A percentile compares a stretch with the other conserved stretches of the same genome.
These are phyloP conservation scores for Neofusicoccum kwambonambiense DNA, from an alignment of 2,329 filamentous ascomycete species.

Conservation along the genomic window DNA sequence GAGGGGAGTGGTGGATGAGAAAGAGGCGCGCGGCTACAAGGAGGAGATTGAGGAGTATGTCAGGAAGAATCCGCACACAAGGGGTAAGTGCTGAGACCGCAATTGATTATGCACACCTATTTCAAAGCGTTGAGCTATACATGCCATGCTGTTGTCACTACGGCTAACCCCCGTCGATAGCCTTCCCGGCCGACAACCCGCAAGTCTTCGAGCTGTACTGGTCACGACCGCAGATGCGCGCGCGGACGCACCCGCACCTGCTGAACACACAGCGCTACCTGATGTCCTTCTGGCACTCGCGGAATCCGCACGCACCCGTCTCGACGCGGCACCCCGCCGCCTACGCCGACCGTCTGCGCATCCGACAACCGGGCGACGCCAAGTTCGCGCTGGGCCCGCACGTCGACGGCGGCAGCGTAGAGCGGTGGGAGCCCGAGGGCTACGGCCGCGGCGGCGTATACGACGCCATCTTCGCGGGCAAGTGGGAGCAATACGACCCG, in stretches of 20 bases:
- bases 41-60: constrained; percentile 46
- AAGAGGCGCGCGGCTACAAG: constrained; percentile 47
- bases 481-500: constrained; percentile 79
- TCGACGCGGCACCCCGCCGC: constrained; percentile 47
- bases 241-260: constrained; percentile 47
- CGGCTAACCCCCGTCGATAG: constrained; percentile 23
- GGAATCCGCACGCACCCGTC: constrained; percentile 42
- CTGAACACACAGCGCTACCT: constrained; percentile 48
- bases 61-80: constrained; percentile 45
- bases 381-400: constrained; percentile 58
- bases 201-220: constrained; percentile 55
- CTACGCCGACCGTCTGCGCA: constrained; percentile 51
- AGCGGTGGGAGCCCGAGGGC: constrained; percentile 58
- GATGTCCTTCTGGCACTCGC: constrained; percentile 50
- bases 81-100: constrained; percentile 25
- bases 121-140: too few species aligned
- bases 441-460: constrained; percentile 67
- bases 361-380: constrained; percentile 56
- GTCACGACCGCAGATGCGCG: constrained; percentile 47
- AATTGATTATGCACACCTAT: too few species aligned
- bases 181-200: constrained; percentile 48
- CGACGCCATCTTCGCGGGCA: constrained; percentile 67
- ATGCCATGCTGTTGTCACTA: background rate
- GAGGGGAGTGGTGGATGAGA: constrained; percentile 44
- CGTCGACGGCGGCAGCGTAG: constrained; percentile 51